Conservation (phyloP, 805 yeast genomes). For the Tetrapisispora taiwanensis region DNA sequence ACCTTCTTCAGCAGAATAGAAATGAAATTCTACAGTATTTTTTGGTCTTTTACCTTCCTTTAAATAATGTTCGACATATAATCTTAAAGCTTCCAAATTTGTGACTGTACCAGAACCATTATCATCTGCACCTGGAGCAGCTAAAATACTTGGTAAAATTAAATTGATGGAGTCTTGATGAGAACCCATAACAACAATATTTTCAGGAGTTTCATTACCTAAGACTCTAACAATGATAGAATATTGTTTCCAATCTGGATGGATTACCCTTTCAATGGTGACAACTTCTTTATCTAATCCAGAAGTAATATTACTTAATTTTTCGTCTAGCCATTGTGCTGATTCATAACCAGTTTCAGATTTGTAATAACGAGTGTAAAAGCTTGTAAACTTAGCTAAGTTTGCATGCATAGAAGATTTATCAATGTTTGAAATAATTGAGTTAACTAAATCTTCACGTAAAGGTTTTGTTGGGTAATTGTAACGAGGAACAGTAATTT, state of each 20-base stretch:
- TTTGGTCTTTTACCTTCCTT: slow-evolving; percentile 37
- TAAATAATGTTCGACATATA: slow-evolving; percentile 34
- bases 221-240: slow-evolving; percentile 59
- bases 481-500: slow-evolving; percentile 23
- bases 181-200: slow-evolving; percentile 67
- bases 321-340: slow-evolving; percentile 56
- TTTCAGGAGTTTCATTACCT: slow-evolving; percentile 35
- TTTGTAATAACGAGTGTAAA: slow-evolving; percentile 68
- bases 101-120: slow-evolving; percentile 85
- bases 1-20: slow-evolving; percentile 92
- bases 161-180: slow-evolving; percentile 82
- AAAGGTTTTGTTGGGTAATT: slow-evolving; percentile 42
- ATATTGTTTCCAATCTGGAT: slow-evolving; percentile 66
- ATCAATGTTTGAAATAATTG: slow-evolving; percentile 37
- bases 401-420: slow-evolving; percentile 39
- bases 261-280: slow-evolving; percentile 43
- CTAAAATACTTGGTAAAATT: slow-evolving; percentile 52
- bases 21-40: slow-evolving; percentile 84
- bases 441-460: slow-evolving; percentile 32
- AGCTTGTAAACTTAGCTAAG: slow-evolving; percentile 55
- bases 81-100: slow-evolving; percentile 61
- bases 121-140: slow-evolving; percentile 94
- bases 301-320: slow-evolving; percentile 29
- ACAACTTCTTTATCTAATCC: slow-evolving; percentile 30
- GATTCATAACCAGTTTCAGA: slow-evolving; percentile 60